Percentiles rank a stretch among this genome's conserved stretches.
Conservation (phyloP, 2,329 filamentous ascomycete genomes). For the Zymoseptoria ardabiliae region DNA sequence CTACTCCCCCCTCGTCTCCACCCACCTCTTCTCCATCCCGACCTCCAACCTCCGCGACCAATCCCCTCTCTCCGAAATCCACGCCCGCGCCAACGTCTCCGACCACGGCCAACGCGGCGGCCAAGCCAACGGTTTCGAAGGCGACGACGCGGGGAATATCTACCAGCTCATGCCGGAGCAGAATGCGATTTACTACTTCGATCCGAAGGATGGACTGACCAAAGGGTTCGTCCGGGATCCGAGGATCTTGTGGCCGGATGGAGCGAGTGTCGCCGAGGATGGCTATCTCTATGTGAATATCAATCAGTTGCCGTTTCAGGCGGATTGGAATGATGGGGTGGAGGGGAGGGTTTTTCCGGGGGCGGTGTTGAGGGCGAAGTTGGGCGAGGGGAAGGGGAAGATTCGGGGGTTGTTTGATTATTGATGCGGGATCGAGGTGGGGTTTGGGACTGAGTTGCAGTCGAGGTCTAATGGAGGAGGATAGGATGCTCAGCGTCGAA, state of each 20-base stretch:
- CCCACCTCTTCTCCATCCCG: constrained; percentile 30
- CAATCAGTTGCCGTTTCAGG: constrained; percentile 44
- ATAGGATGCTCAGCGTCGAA: no score
- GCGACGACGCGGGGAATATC: constrained; percentile 37
- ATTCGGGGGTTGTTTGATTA: constrained; percentile 25
- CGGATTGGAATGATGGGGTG: constrained; percentile 41
- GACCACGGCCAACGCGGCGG: constrained; percentile 41
- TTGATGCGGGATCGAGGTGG: background rate
- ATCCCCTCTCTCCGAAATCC: constrained; percentile 32
- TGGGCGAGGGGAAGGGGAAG: constrained; percentile 37
- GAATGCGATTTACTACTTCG: constrained; percentile 41
- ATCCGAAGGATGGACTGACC: constrained; percentile 32
- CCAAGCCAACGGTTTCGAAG: constrained; percentile 41
- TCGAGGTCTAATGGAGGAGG: no score
- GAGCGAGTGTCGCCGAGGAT: constrained; percentile 36
- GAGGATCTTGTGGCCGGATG: constrained; percentile 40
- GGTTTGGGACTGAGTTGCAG: no score
- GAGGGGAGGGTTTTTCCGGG: constrained; percentile 39
- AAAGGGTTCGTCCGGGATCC: constrained; percentile 36
- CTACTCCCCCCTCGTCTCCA: constrained; percentile 36
- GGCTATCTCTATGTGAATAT: constrained; percentile 44
- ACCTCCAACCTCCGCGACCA: constrained; percentile 26
- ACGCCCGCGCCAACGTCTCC: constrained; percentile 40
- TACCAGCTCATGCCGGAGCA: constrained; percentile 43
- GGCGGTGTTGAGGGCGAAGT: constrained; percentile 38